phyloP scores from a whole-genome alignment of 768 basidiomycete species.

The Russula foetens region DNA sequence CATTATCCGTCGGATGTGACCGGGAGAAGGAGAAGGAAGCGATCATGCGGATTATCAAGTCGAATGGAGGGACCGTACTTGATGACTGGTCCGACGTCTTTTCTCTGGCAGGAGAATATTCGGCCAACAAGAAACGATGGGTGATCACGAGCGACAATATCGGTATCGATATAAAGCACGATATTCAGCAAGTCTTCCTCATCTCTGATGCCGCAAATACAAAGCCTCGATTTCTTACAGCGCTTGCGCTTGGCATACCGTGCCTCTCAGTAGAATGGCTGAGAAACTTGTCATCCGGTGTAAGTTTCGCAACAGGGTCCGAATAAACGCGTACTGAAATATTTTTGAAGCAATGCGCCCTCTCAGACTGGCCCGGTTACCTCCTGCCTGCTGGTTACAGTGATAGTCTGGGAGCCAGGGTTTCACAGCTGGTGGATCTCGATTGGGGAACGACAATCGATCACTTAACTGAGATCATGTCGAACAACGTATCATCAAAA shows the following conservation, averaged over 20 bases:
- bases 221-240: slow-evolving; percentile 75
- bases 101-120: slow-evolving; percentile 44
- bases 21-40: slow-evolving; percentile 35
- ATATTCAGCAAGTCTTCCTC: slow-evolving; percentile 52
- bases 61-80: slow-evolving; percentile 47
- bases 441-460: slow-evolving; percentile 43
- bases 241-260: slow-evolving; percentile 81
- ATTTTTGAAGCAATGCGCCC: not conserved
- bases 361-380: slow-evolving; percentile 52
- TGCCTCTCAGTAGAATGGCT: slow-evolving; percentile 61
- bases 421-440: slow-evolving; percentile 41
- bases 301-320: slow-evolving; percentile 13
- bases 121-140: slow-evolving; percentile 43
- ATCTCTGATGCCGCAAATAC: slow-evolving; percentile 56
- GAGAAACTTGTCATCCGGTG: slow-evolving; percentile 29
- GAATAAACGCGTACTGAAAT: not conserved
- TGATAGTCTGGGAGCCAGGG: slow-evolving; percentile 31
- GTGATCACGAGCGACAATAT: slow-evolving; percentile 41
- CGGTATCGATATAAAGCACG: slow-evolving; percentile 34
- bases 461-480: slow-evolving; percentile 52
- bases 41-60: slow-evolving; percentile 37
- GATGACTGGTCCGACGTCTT: slow-evolving; percentile 57
- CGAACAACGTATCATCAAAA: slow-evolving; percentile 47
- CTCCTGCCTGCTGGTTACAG: slow-evolving; percentile 47
- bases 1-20: slow-evolving; percentile 35